Base-by-base conservation (phyloP, 2,329 filamentous ascomycete species). In the Claviceps purpurea region DNA sequence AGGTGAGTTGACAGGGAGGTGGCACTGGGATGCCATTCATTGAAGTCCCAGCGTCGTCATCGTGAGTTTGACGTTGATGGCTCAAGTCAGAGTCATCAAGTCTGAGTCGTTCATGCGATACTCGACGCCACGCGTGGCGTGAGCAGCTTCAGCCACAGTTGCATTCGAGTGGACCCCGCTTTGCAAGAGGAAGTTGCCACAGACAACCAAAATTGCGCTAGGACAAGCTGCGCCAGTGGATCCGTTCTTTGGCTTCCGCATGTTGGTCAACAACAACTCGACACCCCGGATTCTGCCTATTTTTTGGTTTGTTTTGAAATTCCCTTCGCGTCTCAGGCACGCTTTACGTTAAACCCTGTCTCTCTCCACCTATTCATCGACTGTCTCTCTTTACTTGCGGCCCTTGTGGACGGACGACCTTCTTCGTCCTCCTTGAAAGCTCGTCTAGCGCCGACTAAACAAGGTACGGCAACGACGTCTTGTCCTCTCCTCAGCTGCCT, bases 201-300 rank as follows among this genome's bases (percentile, higher is more conserved):
- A 67, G 66, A 69, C 63, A 68, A 43, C 41, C 41, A 43, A 20
- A 11, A 66, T 65, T 57, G 57, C 58, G 57, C 62, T 63, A 61
- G n/a, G n/a, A 58, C 62, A 61, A 57, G 43, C 61, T 65, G 62
- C 64, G 63, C 64, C 65, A 65, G 63, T 61, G 60, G 54, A 57
- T 43, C 49, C 49, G n/a, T 18, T 43, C 39, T 41, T n/a, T 20
- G 16, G 39, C 39, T 20, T 41, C 41, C 22, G n/a, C 44, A 47
- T 45, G 38, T 34, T 50, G 13, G 51, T 22, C 53, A 53, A 49
- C 52, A 56, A 57, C 50, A 43, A 54, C 48, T 48, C 50, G 47
- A 47, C 39, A 30, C 34, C 18, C 20, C 48, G 39, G 39, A 4
- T 20, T n/a, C 39, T 2, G 18, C 20, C 13, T 43, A 14, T 24